Percentiles rank a stretch among this genome's conserved stretches.
Evolutionary conservation across 1,139 yeast genomes (phyloP).

Genomic region (Candida mesenterica): DNA sequence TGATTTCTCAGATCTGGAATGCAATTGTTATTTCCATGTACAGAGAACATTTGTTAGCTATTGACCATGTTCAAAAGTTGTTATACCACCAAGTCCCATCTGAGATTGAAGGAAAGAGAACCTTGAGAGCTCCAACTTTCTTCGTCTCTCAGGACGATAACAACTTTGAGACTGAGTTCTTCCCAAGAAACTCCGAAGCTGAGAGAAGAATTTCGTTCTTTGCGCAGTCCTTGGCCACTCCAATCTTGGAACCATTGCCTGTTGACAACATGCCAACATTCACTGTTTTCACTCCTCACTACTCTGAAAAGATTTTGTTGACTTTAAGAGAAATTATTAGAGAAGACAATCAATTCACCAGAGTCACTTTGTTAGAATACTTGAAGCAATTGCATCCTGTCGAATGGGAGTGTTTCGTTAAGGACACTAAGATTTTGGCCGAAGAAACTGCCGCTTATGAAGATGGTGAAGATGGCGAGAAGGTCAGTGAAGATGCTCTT

Average conservation of each 20-base stretch:
- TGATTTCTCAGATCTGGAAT: slow-evolving; percentile 98
- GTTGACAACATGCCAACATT: slow-evolving; percentile 99
- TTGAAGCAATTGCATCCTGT: slow-evolving; percentile 97
- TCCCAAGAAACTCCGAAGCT: slow-evolving; percentile 96
- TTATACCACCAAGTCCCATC: slow-evolving; percentile 98
- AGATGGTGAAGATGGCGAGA: slow-evolving; percentile 70
- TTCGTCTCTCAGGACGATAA: slow-evolving; percentile 97
- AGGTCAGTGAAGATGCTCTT: slow-evolving; percentile 63
- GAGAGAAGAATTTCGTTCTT: slow-evolving; percentile 99
- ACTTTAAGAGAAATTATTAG: slow-evolving; percentile 96
- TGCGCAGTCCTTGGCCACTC: slow-evolving; percentile 97
- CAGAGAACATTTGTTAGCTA: slow-evolving; percentile 95
- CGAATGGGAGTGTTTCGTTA: slow-evolving; percentile 99
- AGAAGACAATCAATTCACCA: slow-evolving; percentile 97
- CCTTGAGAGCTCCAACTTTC: slow-evolving; percentile 97
- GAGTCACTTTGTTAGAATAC: slow-evolving; percentile 94
- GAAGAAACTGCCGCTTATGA: slow-evolving; percentile 93
- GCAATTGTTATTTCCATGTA: slow-evolving; percentile 98
- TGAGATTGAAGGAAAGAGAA: slow-evolving; percentile 95
- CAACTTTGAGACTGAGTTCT: slow-evolving; percentile 90
- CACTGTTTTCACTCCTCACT: slow-evolving; percentile 96
- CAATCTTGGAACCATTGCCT: slow-evolving; percentile 97
- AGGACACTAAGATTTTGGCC: slow-evolving; percentile 96
- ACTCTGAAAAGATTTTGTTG: slow-evolving; percentile 91
- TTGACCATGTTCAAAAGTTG: slow-evolving; percentile 96